These are phyloP conservation scores for Pulveroboletus sp. DNA, from an alignment of 768 basidiomycete species.

Conservation along the genomic window DNA sequence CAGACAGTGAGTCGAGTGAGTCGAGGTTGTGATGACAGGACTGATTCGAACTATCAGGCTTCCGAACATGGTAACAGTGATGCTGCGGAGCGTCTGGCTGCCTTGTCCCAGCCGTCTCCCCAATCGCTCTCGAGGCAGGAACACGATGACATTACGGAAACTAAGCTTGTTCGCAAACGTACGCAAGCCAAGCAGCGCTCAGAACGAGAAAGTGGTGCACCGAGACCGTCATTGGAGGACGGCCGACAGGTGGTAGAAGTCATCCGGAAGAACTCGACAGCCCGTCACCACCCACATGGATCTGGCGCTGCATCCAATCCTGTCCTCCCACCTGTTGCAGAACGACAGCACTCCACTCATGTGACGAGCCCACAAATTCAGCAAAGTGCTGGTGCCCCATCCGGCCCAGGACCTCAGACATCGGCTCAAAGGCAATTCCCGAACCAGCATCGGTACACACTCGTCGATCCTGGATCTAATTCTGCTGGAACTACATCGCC, in stretches of 20 bases:
- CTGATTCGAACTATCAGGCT: conserved; percentile 44
- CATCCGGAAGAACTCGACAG: conserved; percentile 48
- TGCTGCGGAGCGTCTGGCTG: conserved; percentile 67
- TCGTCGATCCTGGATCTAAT: conserved; percentile 38
- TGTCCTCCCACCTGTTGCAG: conserved; percentile 12
- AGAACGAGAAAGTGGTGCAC: conserved; percentile 15
- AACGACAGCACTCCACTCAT: conserved; percentile 5
- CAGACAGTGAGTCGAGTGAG: conserved; percentile 38
- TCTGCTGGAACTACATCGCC: conserved; percentile 9
- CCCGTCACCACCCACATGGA: conserved; percentile 14
- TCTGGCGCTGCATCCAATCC: conserved; percentile 3
- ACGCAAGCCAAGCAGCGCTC: conserved; percentile 67
- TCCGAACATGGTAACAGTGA: conserved; percentile 75
- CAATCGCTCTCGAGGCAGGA: conserved; percentile 70
- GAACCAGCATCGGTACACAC: conserved; percentile 42
- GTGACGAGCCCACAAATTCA: conserved; percentile 2
- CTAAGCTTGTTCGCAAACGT: conserved; percentile 75
- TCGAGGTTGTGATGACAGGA: neutral
- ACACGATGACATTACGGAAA: conserved; percentile 74
- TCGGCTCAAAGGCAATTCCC: conserved; percentile 27
- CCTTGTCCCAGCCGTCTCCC: conserved; percentile 57
- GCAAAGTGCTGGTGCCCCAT: neutral
- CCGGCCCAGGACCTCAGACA: conserved; percentile 2
- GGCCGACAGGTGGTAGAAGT: conserved; percentile 47
- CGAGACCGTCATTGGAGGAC: conserved; percentile 28